Percentiles rank a stretch among this genome's conserved stretches.
phyloP scores from a whole-genome alignment of 192 early-diverging fungal genomes.

The Backusella mclennaniae region DNA sequence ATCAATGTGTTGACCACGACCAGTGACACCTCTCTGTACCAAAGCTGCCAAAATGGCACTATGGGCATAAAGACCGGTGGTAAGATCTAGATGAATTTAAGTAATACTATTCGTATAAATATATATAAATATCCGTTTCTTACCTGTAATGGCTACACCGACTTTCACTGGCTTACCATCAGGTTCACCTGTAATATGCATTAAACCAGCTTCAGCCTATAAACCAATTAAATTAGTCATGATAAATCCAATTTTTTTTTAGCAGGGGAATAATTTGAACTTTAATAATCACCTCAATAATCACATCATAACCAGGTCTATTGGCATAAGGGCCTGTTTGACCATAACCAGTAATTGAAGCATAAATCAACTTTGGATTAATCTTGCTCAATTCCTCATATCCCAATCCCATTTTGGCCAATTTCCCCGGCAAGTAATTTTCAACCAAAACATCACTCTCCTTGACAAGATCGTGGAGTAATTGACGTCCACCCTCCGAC shows the following conservation, averaged over 20 bases:
- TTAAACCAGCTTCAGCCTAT: slow-evolving; percentile 84
- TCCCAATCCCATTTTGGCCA: slow-evolving; percentile 71
- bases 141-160: slow-evolving; percentile 94
- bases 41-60: slow-evolving; percentile 90
- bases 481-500: slow-evolving; percentile 49
- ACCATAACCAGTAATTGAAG: slow-evolving; percentile 88
- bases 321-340: slow-evolving; percentile 79
- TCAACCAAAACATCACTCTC: slow-evolving; percentile 85
- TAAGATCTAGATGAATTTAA: background rate
- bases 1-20: slow-evolving; percentile 84
- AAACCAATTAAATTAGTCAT: background rate
- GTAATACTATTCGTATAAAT: background rate
- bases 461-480: slow-evolving; percentile 67
- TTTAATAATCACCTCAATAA: slow-evolving; percentile 54
- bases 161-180: slow-evolving; percentile 87
- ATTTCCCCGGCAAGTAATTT: slow-evolving; percentile 90
- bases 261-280: background rate
- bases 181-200: slow-evolving; percentile 94
- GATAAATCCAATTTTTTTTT: background rate
- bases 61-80: slow-evolving; percentile 77
- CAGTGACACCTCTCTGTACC: slow-evolving; percentile 59
- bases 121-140: slow-evolving; percentile 5
- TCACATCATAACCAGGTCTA: slow-evolving; percentile 89
- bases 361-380: slow-evolving; percentile 85
- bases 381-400: slow-evolving; percentile 64